Conservation (phyloP, 768 basidiomycete species). For the Tulasnella sp. region DNA sequence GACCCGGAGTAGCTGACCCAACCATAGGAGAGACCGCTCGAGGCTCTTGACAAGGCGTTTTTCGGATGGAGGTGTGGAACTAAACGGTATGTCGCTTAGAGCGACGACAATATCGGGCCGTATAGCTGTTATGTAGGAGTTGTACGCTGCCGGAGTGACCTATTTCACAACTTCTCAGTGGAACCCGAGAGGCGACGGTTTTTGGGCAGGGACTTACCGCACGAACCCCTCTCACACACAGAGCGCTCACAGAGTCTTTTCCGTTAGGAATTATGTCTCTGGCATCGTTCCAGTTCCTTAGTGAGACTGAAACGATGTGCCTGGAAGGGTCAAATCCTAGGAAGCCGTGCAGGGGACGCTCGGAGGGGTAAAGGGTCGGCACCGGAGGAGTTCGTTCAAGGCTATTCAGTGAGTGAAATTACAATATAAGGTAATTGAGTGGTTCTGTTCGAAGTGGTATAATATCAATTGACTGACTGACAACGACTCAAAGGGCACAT, state of each 20-base stretch:
- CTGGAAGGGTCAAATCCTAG: slow-evolving; percentile 45
- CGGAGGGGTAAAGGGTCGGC: slow-evolving; percentile 49
- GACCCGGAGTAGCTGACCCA: slow-evolving; percentile 43
- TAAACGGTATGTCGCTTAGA: slow-evolving; percentile 61
- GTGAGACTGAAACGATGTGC: slow-evolving; percentile 51
- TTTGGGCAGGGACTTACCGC: slow-evolving; percentile 41
- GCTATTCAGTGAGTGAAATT: slow-evolving; percentile 32
- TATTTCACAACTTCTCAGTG: slow-evolving; percentile 27
- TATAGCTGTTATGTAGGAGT: slow-evolving; percentile 42
- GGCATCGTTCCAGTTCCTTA: slow-evolving; percentile 57
- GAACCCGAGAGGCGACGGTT: background rate
- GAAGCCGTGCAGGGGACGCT: slow-evolving; percentile 54
- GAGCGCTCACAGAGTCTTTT: slow-evolving; percentile 46
- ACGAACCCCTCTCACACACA: slow-evolving; percentile 59
- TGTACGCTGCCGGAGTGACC: slow-evolving; percentile 53
- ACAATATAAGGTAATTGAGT: slow-evolving; percentile 21
- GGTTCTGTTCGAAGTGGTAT: background rate
- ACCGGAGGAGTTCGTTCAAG: slow-evolving; percentile 60
- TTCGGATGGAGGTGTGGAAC: slow-evolving; percentile 55
- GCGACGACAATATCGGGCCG: slow-evolving; percentile 66
- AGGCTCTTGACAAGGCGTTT: slow-evolving; percentile 70
- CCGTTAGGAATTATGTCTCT: slow-evolving; percentile 69
- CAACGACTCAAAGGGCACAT: slow-evolving; percentile 77
- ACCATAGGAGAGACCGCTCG: slow-evolving; percentile 60
- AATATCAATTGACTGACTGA: slow-evolving; percentile 29